A percentile compares a stretch with the other conserved stretches of the same genome.
These are phyloP conservation scores for Lasiodiplodia gonubiensis DNA, from an alignment of 2,329 filamentous ascomycete genomes.

Conservation along the genomic window DNA sequence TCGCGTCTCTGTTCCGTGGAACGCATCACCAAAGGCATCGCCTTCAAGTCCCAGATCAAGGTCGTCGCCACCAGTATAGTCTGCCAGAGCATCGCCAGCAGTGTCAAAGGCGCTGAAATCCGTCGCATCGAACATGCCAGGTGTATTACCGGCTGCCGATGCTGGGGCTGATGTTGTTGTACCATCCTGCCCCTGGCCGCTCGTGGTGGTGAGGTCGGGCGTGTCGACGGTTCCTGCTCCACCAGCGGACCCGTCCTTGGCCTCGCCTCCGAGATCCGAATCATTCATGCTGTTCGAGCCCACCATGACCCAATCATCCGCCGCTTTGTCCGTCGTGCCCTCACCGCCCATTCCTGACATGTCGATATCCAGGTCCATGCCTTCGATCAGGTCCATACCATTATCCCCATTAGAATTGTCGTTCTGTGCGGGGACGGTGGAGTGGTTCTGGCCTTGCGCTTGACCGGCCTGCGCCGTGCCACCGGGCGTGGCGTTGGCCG, in stretches of 20 bases:
- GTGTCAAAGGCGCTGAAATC: constrained; percentile 47
- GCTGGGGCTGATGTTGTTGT: constrained; percentile 20
- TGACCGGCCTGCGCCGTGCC: constrained; percentile 4
- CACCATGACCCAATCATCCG: constrained; percentile 44
- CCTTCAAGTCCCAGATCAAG: constrained; percentile 47
- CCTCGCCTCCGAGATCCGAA: constrained; percentile 26
- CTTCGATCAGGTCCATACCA: constrained; percentile 37
- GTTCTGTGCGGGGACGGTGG: constrained; percentile 32
- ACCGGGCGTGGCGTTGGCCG: constrained; percentile 57
- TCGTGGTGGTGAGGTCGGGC: constrained; percentile 6
- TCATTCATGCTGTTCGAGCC: constrained; percentile 27
- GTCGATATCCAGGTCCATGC: constrained; percentile 54
- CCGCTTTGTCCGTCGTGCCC: constrained; percentile 35
- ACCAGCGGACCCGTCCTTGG: constrained; percentile 33
- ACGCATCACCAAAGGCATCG: constrained; percentile 49
- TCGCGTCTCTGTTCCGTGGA: constrained; percentile 46
- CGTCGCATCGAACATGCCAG: constrained; percentile 46
- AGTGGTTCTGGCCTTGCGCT: background rate
- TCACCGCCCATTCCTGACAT: constrained; percentile 62
- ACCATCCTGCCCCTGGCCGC: background rate
- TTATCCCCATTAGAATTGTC: constrained; percentile 37
- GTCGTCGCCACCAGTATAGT: constrained; percentile 44
- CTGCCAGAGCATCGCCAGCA: constrained; percentile 47
- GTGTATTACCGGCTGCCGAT: constrained; percentile 37
- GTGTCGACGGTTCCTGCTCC: constrained; percentile 27